Evolutionary conservation across 108 stramenopile genomes (phyloP), one percentile per base, ranked within the genome.

Genomic region (Cyclotella baltica): DNA sequence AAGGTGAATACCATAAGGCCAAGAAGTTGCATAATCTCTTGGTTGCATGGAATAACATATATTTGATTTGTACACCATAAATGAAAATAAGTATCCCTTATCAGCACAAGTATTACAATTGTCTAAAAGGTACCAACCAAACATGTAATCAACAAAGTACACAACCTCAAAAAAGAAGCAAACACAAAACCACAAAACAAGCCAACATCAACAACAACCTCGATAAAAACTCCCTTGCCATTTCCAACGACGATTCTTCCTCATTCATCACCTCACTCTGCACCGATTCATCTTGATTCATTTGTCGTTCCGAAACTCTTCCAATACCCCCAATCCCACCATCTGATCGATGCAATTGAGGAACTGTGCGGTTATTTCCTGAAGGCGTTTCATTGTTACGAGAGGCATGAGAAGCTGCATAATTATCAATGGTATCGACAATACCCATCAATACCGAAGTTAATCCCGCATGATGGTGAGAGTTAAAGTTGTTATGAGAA

Each of bases 121-220:
- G n/a, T n/a, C n/a, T n/a, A n/a, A n/a, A n/a, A n/a, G n/a, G n/a
- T n/a, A n/a, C n/a, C n/a, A n/a, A n/a, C n/a, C n/a, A n/a, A n/a
- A n/a, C n/a, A n/a, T n/a, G n/a, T n/a, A n/a, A n/a, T n/a, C n/a
- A n/a, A n/a, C n/a, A n/a, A n/a, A n/a, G n/a, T n/a, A n/a, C n/a
- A n/a, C n/a, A n/a, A n/a, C n/a, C 51, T 83, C 66, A 83, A 78
- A 83, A 83, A n/a, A 83, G 59, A 35, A 83, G 82, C 66, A 78
- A 52, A 52, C 82, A 83, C 66, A 83, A 83, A 10, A 83, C 52
- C 1, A 83, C 82, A 70, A 83, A 83, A 47, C 83, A 78, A 37
- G 77, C 83, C 59, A 83, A 66, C 77, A 83, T 79, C 25, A 83
- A 51, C 37, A 83, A 50, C 74, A 84, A 76, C 48, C 83, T 47